Evolutionary conservation across 192 early-diverging fungal genomes (phyloP).

Genomic region (Coemansia sp.): DNA sequence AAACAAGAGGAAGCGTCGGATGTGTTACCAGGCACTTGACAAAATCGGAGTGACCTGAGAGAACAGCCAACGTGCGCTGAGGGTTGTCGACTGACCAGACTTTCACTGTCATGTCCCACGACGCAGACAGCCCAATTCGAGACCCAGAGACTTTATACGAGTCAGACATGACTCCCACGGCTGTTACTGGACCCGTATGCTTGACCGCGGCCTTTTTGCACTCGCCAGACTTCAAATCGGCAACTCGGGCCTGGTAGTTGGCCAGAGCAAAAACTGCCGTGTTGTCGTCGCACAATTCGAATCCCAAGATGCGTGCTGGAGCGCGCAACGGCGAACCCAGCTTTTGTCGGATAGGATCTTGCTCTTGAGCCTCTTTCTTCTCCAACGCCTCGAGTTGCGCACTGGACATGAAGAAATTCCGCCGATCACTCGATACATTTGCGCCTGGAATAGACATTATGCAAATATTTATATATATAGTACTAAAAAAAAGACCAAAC

Average conservation of each 20-base stretch:
- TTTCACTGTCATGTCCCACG: constrained; percentile 91
- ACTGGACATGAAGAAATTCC: constrained; percentile 55
- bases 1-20: constrained; percentile 52
- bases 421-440: constrained; percentile 41
- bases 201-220: constrained; percentile 16
- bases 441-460: constrained; percentile 37
- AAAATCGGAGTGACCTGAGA: constrained; percentile 84
- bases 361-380: constrained; percentile 39
- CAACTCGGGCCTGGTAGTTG: constrained; percentile 42
- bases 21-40: constrained; percentile 72
- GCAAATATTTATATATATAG: neutral
- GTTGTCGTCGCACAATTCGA: constrained; percentile 31
- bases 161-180: constrained; percentile 57
- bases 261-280: constrained; percentile 41
- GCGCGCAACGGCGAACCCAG: constrained; percentile 42
- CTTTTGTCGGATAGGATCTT: constrained; percentile 43
- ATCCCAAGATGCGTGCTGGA: constrained; percentile 36
- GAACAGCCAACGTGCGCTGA: constrained; percentile 64
- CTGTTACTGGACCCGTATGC: constrained; percentile 73
- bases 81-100: constrained; percentile 80
- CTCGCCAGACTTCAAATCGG: constrained; percentile 23
- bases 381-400: constrained; percentile 55
- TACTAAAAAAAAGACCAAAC: neutral
- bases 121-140: constrained; percentile 73
- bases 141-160: constrained; percentile 51